Evolutionary conservation across 139 green algal genomes (phyloP), one percentile per base, ranked within the genome.

Genomic region (Volvox reticuliferus): DNA sequence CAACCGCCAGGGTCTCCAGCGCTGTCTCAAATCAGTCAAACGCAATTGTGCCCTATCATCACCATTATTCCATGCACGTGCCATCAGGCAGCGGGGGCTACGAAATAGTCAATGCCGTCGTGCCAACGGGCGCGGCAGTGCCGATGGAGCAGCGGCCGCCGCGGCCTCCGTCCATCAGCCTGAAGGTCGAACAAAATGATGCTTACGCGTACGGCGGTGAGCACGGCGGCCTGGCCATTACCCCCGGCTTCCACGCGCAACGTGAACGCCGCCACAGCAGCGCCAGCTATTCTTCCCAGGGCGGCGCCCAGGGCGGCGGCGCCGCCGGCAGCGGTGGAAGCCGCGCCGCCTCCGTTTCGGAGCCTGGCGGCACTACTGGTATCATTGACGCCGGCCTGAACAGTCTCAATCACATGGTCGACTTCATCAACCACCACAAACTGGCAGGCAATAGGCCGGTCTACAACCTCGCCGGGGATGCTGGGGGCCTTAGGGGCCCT

Each of bases 401-500:
- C 85, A 82, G 32, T n/a, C 86, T 90, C 30, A 83, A 12, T n/a
- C 71, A 92, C 82, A 86, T 93, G 69, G 61, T 94, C 24, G 90
- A 90, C 18, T 95, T 94, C 91, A 95, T 95, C 92, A 93, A 94
- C 24, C 32, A 86, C 63, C 68, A 91, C 87, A 94, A 94, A 86
- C 87, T 95, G 37, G 88, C 93, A 28, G 89, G 67, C 55, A 89
- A 91, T 28, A 63, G 84, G 9, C 92, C 84, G 0, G 61, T 91
- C 21, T 91, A 89, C 50, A 75, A 24, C 28, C 16, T 33, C n/a
- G 79, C 33, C 26, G 63, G 37, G 35, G 67, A 36, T 65, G 44
- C 24, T 20, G 32, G 21, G 36, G 36, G 13, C 21, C 32, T 61
- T 16, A 32, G 65, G 55, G 79, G 68, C 1, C 28, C 19, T 16